Conservation (phyloP, 768 basidiomycete species). For the Cystobasidium tubakii region DNA sequence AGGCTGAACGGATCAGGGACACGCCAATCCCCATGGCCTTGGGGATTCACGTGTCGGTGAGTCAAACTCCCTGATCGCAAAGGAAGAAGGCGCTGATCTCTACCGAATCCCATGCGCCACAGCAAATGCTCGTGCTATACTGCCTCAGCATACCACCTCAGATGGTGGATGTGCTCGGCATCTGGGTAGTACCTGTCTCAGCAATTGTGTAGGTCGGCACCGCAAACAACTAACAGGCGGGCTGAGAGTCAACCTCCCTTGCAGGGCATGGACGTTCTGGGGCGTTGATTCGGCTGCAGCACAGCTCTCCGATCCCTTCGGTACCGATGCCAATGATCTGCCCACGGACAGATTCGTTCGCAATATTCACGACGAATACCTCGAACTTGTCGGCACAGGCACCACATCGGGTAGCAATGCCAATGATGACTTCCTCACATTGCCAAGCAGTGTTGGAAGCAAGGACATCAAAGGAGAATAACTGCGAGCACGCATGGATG, state of each 20-base stretch:
- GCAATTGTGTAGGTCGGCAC: constrained; percentile 19
- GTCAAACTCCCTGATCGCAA: no score
- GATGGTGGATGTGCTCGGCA: constrained; percentile 29
- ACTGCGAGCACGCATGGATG: background rate
- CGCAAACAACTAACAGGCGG: no score
- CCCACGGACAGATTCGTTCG: constrained; percentile 23
- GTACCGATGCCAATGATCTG: background rate
- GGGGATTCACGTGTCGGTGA: constrained; percentile 8
- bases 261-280: constrained; percentile 32
- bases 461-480: constrained; percentile 17
- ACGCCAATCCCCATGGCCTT: constrained; percentile 36
- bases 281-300: constrained; percentile 37
- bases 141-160: constrained; percentile 34
- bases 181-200: constrained; percentile 28
- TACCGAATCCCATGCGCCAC: background rate
- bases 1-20: constrained; percentile 35
- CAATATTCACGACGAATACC: constrained; percentile 26
- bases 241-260: background rate
- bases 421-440: constrained; percentile 20
- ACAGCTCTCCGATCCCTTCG: constrained; percentile 37
- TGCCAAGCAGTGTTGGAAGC: constrained; percentile 9
- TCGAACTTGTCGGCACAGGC: constrained; percentile 24
- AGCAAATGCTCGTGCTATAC: constrained; percentile 39
- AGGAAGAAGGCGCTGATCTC: no score
- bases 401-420: constrained; percentile 17